A percentile compares a stretch with the other conserved stretches of the same genome.
These are phyloP conservation scores for Irpex sp. DNA, from an alignment of 1,284 basidiomycete genomes.

Conservation along the genomic window DNA sequence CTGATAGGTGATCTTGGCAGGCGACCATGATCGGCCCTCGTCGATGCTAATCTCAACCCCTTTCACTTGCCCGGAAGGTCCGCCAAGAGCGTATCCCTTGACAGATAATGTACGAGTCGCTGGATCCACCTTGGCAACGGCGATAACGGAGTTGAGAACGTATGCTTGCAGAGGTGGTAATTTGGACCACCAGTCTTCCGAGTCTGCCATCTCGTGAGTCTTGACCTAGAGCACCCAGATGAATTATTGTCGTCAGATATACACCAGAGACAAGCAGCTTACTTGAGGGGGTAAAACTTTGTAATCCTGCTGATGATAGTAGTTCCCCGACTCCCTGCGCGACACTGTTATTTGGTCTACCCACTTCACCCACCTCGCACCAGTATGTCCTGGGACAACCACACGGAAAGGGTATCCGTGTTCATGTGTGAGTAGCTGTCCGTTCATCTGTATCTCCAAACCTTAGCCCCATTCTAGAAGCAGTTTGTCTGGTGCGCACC, in stretches of 20 bases:
- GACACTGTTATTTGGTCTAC: slow-evolving; percentile 55
- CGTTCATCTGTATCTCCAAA: slow-evolving; percentile 56
- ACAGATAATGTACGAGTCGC: slow-evolving; percentile 36
- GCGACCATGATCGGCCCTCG: slow-evolving; percentile 45
- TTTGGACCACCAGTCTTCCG: slow-evolving; percentile 31
- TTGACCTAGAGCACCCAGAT: background rate
- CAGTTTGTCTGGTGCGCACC: background rate
- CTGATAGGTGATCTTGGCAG: slow-evolving; percentile 52
- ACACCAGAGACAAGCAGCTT: background rate
- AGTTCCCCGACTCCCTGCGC: slow-evolving; percentile 51
- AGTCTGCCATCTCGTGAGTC: slow-evolving; percentile 34
- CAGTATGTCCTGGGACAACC: slow-evolving; percentile 64
- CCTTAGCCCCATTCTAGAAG: background rate
- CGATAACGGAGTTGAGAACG: slow-evolving; percentile 58
- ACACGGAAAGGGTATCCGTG: slow-evolving; percentile 66
- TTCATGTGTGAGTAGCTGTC: slow-evolving; percentile 48
- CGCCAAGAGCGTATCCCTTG: slow-evolving; percentile 52
- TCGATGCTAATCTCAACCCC: slow-evolving; percentile 49
- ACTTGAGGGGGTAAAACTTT: slow-evolving; percentile 46
- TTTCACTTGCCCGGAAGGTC: slow-evolving; percentile 60
- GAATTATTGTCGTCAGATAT: background rate
- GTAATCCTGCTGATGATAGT: slow-evolving; percentile 65
- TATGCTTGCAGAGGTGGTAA: slow-evolving; percentile 52
- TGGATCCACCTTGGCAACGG: slow-evolving; percentile 29
- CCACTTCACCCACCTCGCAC: slow-evolving; percentile 79